Base-by-base conservation (phyloP, 208 protist genomes). In the Leishmania amazonensis region DNA sequence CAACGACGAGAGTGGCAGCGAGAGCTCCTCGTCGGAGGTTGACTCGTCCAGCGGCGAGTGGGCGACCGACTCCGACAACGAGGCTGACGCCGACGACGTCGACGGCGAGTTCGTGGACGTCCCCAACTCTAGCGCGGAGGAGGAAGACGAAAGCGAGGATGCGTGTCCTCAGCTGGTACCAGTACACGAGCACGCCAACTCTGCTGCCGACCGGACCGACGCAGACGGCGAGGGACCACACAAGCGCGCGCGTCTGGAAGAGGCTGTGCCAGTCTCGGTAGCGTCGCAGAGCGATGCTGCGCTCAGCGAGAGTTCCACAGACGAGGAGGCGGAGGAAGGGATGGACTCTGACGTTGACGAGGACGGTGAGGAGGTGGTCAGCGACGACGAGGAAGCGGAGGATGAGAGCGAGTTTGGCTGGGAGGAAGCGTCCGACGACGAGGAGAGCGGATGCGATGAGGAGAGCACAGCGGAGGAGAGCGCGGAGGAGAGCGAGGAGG, bases 71-170 rank as follows among this genome's bases (percentile, higher is more conserved):
- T 89, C 86, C 6, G 91, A 94, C 84, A 93, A 87, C 75, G 91
- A 95, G 3, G 81, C 81, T 7, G 88, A 93, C 53, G 81, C 83
- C 2, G 90, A 95, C 42, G 93, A 93, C 60, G 85, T 96, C 38
- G 93, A 97, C 3, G 95, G 93, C 3, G 85, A 90, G 62, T 96
- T 95, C 70, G 84, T 95, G 15, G 90, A 95, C 79, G 91, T 88
- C 2, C 79, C 90, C 9, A 84, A 90, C 71, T 84, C 76, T 24
- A 90, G 86, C 75, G 79, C 54, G 72, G 80, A 88, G 28, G 87
- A 86, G 31, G 85, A 79, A 6, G 70, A 76, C 47, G 87, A 85
- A 53, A 78, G 76, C n/a, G 84, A 84, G 13, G 90, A 93, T 38
- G 81, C 38, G 71, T 96, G 92, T 73, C 94, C 92, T 35, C 88